phyloP scores from a whole-genome alignment of 2,329 filamentous ascomycete species.

The Septoria linicola region DNA sequence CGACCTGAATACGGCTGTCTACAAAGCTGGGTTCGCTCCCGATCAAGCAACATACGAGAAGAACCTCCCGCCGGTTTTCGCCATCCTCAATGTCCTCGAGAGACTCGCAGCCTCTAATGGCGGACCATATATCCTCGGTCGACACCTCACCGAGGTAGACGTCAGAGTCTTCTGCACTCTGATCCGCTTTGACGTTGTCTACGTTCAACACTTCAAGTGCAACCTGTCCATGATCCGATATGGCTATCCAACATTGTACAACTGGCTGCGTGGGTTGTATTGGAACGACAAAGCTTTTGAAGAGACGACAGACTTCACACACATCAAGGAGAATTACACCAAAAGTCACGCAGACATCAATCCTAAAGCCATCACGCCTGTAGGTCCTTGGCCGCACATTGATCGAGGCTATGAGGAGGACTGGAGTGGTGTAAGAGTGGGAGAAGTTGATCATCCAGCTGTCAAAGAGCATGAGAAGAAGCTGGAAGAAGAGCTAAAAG shows the following conservation, averaged over 20 bases:
- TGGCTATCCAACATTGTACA: conserved; percentile 60
- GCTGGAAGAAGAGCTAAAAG: conserved; percentile 19
- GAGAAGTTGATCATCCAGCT: conserved; percentile 48
- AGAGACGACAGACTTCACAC: conserved; percentile 62
- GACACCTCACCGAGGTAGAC: conserved; percentile 59
- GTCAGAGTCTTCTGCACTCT: conserved; percentile 58
- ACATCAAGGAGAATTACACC: conserved; percentile 68
- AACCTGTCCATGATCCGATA: conserved; percentile 60
- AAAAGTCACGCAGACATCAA: conserved; percentile 62
- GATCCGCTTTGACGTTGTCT: conserved; percentile 61
- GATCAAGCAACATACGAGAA: conserved; percentile 57
- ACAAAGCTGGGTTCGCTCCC: conserved; percentile 58
- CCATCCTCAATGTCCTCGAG: conserved; percentile 60
- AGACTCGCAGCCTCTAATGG: conserved; percentile 46
- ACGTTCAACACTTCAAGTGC: conserved; percentile 67
- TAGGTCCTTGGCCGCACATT: conserved; percentile 61
- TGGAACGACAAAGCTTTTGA: conserved; percentile 56
- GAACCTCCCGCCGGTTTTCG: conserved; percentile 57
- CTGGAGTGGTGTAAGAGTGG: conserved; percentile 50
- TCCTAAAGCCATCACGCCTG: conserved; percentile 60
- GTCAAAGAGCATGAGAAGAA: conserved; percentile 38
- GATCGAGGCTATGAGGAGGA: conserved; percentile 54
- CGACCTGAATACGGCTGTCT: conserved; percentile 60
- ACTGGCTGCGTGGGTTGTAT: conserved; percentile 61
- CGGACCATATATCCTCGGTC: conserved; percentile 59